Conservation (phyloP, 2,329 filamentous ascomycete genomes). For the Fusarium sp. region DNA sequence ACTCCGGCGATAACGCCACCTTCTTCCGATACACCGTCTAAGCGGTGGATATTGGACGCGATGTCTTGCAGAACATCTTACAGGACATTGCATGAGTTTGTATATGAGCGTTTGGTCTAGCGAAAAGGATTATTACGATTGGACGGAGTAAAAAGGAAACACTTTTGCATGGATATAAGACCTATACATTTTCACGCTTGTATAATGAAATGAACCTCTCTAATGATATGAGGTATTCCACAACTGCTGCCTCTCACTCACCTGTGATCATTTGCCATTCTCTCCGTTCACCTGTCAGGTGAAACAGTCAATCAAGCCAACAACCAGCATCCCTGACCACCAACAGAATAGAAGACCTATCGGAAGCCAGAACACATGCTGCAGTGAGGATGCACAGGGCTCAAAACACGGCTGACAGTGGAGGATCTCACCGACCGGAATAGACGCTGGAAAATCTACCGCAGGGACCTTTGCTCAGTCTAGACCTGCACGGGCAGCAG, state of each 20-base stretch:
- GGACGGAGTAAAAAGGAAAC: slow-evolving; percentile 15
- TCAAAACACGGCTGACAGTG: slow-evolving; percentile 15
- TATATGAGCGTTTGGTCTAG: slow-evolving; percentile 34
- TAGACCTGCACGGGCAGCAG: slow-evolving; percentile 10
- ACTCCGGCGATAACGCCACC: slow-evolving; percentile 67
- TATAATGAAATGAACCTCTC: slow-evolving; percentile 32
- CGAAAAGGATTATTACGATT: slow-evolving; percentile 19
- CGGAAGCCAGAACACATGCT: slow-evolving; percentile 4
- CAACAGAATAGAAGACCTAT: background rate
- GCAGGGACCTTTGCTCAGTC: slow-evolving; percentile 24
- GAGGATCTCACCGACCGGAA: slow-evolving; percentile 3
- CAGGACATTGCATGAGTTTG: slow-evolving; percentile 37
- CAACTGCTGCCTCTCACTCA: background rate
- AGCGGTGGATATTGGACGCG: slow-evolving; percentile 19
- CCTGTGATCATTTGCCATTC: background rate
- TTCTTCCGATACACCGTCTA: slow-evolving; percentile 67
- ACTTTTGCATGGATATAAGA: slow-evolving; percentile 25
- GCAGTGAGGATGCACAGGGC: slow-evolving; percentile 7
- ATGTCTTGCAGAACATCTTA: slow-evolving; percentile 42
- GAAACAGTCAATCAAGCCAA: slow-evolving; percentile 14
- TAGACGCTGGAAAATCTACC: background rate
- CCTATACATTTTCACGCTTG: slow-evolving; percentile 19
- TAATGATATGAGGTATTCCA: slow-evolving; percentile 23
- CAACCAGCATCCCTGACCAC: background rate
- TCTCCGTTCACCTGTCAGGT: background rate